These are phyloP conservation scores for Porogramme epimiltina DNA, from an alignment of 1,284 basidiomycete species.

Conservation along the genomic window DNA sequence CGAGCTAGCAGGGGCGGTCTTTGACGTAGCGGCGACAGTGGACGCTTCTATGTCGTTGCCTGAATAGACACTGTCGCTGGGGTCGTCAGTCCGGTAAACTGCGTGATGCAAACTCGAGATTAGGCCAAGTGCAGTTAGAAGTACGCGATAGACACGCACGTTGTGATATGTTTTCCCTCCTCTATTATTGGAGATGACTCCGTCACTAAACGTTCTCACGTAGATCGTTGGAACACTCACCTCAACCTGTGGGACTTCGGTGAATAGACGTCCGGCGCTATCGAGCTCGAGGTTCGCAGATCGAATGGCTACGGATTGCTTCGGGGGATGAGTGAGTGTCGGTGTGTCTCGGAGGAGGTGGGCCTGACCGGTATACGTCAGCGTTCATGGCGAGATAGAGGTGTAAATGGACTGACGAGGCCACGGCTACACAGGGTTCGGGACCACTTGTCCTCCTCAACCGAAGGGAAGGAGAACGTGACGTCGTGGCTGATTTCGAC, in stretches of 20 bases:
- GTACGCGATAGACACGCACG: no score
- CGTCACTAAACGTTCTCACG: no score
- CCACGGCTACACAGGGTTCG: slow-evolving; percentile 8
- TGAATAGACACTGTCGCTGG: slow-evolving; percentile 22
- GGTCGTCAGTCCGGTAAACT: slow-evolving; percentile 30
- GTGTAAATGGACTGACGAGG: slow-evolving; percentile 3
- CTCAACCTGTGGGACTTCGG: slow-evolving; percentile 18
- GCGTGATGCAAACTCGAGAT: not conserved
- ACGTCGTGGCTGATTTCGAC: no score
- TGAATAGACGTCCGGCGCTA: slow-evolving; percentile 13
- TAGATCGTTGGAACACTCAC: no score
- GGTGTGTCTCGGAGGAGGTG: not conserved
- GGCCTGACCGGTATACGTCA: not conserved
- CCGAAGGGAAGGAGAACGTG: no score
- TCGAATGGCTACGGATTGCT: slow-evolving; percentile 21
- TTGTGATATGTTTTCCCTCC: slow-evolving; percentile 22
- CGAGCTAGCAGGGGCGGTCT: no score
- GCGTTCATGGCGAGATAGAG: not conserved
- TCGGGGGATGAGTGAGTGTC: slow-evolving; percentile 2
- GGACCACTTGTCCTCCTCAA: no score
- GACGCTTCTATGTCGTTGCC: slow-evolving; percentile 3
- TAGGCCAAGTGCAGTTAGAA: not conserved
- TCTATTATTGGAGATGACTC: slow-evolving; percentile 5
- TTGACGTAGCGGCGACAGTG: not conserved
- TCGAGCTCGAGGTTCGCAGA: slow-evolving; percentile 23